Evolutionary conservation across 768 basidiomycete species (phyloP), one percentile per base, ranked within the genome.

Genomic region (Lactarius hengduanensis): DNA sequence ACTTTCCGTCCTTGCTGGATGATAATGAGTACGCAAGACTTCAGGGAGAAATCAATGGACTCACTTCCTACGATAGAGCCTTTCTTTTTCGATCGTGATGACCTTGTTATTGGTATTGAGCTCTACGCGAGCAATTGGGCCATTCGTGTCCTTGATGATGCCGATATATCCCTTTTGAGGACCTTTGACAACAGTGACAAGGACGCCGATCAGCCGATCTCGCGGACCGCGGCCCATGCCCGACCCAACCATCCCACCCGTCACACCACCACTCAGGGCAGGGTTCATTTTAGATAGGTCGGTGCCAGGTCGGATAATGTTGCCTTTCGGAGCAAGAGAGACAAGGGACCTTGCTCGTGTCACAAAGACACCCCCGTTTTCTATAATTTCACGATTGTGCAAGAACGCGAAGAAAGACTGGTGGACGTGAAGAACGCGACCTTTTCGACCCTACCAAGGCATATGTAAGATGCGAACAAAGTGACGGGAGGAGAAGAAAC

Each of bases 281-380:
- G 94, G 94, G 73, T 96, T 96, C 89, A 96, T 90, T 77, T 96
- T 95, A 9, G 92, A 90, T 16, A 96, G 80, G 77, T 98, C 96
- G 4, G 86, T 80, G 15, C 83, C 80, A 2, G 83, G 78, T 71
- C 89, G 89, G 57, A 89, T 75, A 47, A 89, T 76, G 70, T 84
- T 88, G 61, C 90, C 88, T 72, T 95, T 95, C 1, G 96, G 94
- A 0, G 95, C 93, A 26, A 94, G 78, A 13, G 95, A 96, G 1
- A 84, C 86, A 54, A 98, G 80, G 2, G 88, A 86, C 50, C 92
- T 88, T 16, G 92, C 86, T 43, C 94, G 88, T 0, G 94, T 91
- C 59, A 99, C 94, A 73, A 96, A 99, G 32, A 98, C 88, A 65
- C 97, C 97, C 26, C 92, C 90, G 72, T 98, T 95, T 76, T 98